Conservation (phyloP, 2,329 filamentous ascomycete genomes). For the Neobulgaria alba region DNA sequence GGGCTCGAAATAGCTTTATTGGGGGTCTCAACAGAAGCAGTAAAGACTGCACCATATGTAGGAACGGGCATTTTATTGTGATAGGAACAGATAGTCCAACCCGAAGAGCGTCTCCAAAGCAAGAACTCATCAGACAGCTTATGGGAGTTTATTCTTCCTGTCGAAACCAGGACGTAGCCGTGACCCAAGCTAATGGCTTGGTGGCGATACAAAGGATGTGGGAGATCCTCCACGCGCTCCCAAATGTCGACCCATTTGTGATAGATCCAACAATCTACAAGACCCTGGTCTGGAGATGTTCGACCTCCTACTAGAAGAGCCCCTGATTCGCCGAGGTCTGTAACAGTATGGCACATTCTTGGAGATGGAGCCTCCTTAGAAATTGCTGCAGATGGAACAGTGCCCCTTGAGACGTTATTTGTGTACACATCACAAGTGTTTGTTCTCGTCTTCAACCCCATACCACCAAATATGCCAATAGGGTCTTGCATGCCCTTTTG, state of each 20-base stretch:
- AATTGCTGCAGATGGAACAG: neutral
- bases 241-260: constrained; percentile 46
- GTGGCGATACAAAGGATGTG: constrained; percentile 67
- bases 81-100: constrained; percentile 23
- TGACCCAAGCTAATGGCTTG: constrained; percentile 44
- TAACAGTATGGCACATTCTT: constrained; percentile 71
- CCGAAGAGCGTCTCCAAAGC: constrained; percentile 24
- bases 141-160: constrained; percentile 25
- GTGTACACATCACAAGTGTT: constrained; percentile 40
- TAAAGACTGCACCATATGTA: constrained; percentile 21
- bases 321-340: constrained; percentile 48
- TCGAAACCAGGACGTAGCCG: constrained; percentile 38
- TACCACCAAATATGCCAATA: constrained; percentile 27
- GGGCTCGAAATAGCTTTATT: constrained; percentile 21
- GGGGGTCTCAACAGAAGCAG: constrained; percentile 9
- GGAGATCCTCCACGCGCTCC: constrained; percentile 57
- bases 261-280: constrained; percentile 70
- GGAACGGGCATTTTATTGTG: constrained; percentile 6
- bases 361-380: constrained; percentile 32
- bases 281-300: constrained; percentile 60
- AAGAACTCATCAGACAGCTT: constrained; percentile 16
- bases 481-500: constrained; percentile 28
- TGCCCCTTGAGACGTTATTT: neutral
- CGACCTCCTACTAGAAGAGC: constrained; percentile 69
- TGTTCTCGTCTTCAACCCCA: constrained; percentile 33